Evolutionary conservation across 345 rosid genomes (phyloP), one percentile per base, ranked within the genome.

Genomic region (Sapria himalayana): DNA sequence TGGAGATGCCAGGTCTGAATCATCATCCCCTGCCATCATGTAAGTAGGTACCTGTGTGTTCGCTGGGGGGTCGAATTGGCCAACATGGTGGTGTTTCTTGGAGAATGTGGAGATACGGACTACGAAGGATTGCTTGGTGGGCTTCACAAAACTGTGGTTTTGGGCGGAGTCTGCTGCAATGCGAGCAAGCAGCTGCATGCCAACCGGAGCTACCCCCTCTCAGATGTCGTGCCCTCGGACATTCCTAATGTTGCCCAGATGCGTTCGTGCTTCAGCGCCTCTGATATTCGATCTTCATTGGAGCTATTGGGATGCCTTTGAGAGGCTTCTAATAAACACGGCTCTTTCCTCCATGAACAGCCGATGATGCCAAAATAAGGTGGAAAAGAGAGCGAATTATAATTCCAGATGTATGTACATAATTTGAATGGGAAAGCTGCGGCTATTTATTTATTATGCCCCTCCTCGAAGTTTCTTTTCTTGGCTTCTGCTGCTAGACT

Each of bases 41-140:
- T n/a, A 48, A 38, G 25, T 72, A 91, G 99, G 86, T 91, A 91
- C 43, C 61, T 91, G 7, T 70, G 64, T 23, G 80, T 91, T 21
- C 81, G 96, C 13, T 91, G 99, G 93, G 99, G 99, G 0, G 50
- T 78, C 13, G 89, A 91, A 37, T 47, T 84, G 64, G 60, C 80
- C 16, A 84, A 73, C 33, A 59, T 84, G 75, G 92, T 69, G 8
- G 94, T 91, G 33, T 77, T 91, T 37, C 92, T 68, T 1, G 99
- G 96, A 2, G 96, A 91, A 52, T 60, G 65, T 33, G 96, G 99
- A 4, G 99, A 91, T 57, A 84, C 96, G 0, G 99, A 91, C 48
- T 91, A 91, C 32, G 96, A 91, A 63, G 92, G 78, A 29, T 52
- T 91, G 59, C 81, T 91, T 0, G 89, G 93, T 11, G 99, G 99